Evolutionary conservation across 1,139 yeast genomes (phyloP), one percentile per base, ranked within the genome.

Genomic region (Geotrichum reessii): DNA sequence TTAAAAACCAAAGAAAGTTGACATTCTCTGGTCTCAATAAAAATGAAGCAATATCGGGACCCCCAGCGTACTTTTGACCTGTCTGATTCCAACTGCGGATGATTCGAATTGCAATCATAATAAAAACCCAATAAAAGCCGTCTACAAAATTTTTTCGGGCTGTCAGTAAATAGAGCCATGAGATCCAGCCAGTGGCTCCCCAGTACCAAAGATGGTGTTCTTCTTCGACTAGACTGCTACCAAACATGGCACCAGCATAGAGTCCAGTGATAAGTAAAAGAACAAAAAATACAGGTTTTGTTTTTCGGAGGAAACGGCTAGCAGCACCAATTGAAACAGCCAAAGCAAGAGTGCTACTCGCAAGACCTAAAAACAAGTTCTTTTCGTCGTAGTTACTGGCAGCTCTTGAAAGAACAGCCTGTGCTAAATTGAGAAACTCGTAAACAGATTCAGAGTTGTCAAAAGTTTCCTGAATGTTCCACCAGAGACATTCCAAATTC

Each of bases 171-270:
- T 68, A 69, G 21, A 68, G 60, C 71, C 72, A 67, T 1, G 70
- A 64, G 17, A 71, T 63, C 67, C 73, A 66, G 1, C 74, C 76
- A 0, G 82, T 73, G 0, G 82, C 74, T 19, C 84, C 76, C 80
- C 93, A 86, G 88, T 96, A 93, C 99, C 99, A 93, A 17, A 91
- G 73, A 69, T 91, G 97, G 68, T 93, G 96, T 68, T 93, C 99
- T 70, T 93, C 99, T 67, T 93, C 99, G n/a, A 93, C 87, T 63
- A 91, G 77, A 27, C 97, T 89, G 46, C 97, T 88, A 0, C 96
- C 97, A 75, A 90, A 89, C 70, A 87, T 85, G 52, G 86, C 82
- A 1, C 78, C 63, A 0, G 86, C 78, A 66, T 84, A 85, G 0
- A 77, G 49, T 1, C 77, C 62, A 9, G 83, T 76, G 24, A 82